A percentile compares a stretch with the other conserved stretches of the same genome.
Conservation (phyloP, 2,329 filamentous ascomycete species). For the Penicillium hesseltinei region DNA sequence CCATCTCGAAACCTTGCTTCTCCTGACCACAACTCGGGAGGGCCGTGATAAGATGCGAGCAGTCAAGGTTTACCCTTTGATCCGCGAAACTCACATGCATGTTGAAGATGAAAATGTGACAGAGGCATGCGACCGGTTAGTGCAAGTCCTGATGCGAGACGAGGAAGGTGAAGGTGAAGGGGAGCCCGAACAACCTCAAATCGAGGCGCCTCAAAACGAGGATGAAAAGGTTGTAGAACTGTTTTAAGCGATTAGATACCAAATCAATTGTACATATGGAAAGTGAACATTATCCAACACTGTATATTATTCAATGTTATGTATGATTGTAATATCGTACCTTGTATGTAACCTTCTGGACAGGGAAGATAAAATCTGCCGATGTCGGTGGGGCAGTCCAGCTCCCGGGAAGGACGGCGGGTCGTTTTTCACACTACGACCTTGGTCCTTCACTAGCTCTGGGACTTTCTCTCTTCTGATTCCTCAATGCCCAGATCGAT, state of each 20-base stretch:
- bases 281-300: neutral
- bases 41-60: slow-evolving; percentile 72
- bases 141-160: slow-evolving; percentile 83
- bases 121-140: slow-evolving; percentile 83
- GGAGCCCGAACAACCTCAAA: slow-evolving; percentile 36
- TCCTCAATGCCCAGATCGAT: slow-evolving; percentile 4
- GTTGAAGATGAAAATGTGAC: slow-evolving; percentile 75
- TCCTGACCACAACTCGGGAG: slow-evolving; percentile 75
- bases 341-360: neutral
- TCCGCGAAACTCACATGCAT: slow-evolving; percentile 79
- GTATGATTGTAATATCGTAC: neutral
- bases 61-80: slow-evolving; percentile 82
- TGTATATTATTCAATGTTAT: neutral
- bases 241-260: slow-evolving; percentile 35
- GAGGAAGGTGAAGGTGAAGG: slow-evolving; percentile 58
- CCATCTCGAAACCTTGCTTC: slow-evolving; percentile 81
- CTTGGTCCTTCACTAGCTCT: slow-evolving; percentile 4
- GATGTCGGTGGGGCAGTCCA: slow-evolving; percentile 2
- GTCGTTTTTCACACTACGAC: neutral
- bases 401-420: neutral
- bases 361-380: slow-evolving; percentile 4
- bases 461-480: neutral
- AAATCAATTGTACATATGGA: slow-evolving; percentile 5
- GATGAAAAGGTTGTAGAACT: slow-evolving; percentile 48
- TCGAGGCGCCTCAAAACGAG: slow-evolving; percentile 43